These are phyloP conservation scores for Lupinus albus DNA, from an alignment of 306 rosid species.

Conservation along the genomic window DNA sequence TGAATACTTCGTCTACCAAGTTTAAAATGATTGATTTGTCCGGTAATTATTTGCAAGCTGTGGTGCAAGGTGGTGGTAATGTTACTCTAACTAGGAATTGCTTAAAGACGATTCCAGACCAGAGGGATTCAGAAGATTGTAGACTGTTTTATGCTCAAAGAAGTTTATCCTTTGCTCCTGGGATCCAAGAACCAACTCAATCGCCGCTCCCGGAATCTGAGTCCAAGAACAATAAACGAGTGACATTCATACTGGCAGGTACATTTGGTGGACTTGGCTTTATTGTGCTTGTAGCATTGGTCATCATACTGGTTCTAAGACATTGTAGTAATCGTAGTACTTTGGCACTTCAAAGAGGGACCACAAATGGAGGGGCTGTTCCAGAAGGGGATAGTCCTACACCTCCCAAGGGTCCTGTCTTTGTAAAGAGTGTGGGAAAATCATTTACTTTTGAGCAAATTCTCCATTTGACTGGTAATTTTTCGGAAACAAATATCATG, in stretches of 20 bases:
- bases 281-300: conserved; percentile 57
- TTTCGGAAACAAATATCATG: conserved; percentile 68
- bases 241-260: conserved; percentile 69
- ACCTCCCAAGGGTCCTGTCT: conserved; percentile 52
- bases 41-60: conserved; percentile 75
- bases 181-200: conserved; percentile 27
- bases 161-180: conserved; percentile 48
- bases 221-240: conserved; percentile 46
- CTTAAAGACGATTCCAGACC: conserved; percentile 51
- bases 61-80: conserved; percentile 40
- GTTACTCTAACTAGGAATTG: conserved; percentile 64
- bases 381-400: conserved; percentile 54
- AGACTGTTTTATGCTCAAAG: conserved; percentile 55
- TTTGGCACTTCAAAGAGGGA: conserved; percentile 48
- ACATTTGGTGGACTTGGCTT: conserved; percentile 79
- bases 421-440: conserved; percentile 58
- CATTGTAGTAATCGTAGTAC: conserved; percentile 41
- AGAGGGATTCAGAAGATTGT: conserved; percentile 61
- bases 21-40: conserved; percentile 63
- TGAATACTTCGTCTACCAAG: conserved; percentile 45
- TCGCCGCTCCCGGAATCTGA: neutral
- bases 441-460: conserved; percentile 70
- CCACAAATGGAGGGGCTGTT: conserved; percentile 54
- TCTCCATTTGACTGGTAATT: conserved; percentile 57
- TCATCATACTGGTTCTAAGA: conserved; percentile 55